phyloP scores from a whole-genome alignment of 148 eudicot genomes.

The Persicaria maculosa region DNA sequence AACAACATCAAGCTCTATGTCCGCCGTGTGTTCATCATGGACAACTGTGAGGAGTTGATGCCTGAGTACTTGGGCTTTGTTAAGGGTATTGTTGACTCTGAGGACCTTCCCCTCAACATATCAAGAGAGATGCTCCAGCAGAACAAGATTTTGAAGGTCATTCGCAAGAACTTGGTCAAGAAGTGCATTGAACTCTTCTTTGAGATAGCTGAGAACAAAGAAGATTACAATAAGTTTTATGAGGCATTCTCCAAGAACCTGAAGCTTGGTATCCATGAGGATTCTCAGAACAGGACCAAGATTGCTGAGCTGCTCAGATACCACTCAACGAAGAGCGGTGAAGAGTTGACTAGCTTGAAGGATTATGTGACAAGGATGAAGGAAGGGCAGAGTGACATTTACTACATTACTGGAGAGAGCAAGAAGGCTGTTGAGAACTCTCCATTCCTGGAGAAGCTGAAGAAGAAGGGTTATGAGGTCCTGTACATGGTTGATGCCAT shows the following conservation, averaged over 20 bases:
- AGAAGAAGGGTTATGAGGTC: conserved; percentile 24
- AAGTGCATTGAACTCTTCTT: conserved; percentile 25
- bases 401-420: conserved; percentile 21
- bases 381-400: conserved; percentile 24
- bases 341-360: conserved; percentile 26
- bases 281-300: conserved; percentile 25
- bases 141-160: conserved; percentile 26
- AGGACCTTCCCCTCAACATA: conserved; percentile 24
- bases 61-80: conserved; percentile 24
- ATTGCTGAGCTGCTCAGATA: conserved; percentile 24
- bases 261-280: conserved; percentile 25
- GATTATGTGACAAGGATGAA: conserved; percentile 28
- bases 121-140: conserved; percentile 28
- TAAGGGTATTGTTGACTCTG: conserved; percentile 25
- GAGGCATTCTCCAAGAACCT: conserved; percentile 22
- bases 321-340: conserved; percentile 23
- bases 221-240: conserved; percentile 22
- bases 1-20: conserved; percentile 86
- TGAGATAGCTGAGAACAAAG: conserved; percentile 28
- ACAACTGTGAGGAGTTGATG: conserved; percentile 23
- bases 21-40: conserved; percentile 34
- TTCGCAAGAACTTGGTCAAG: conserved; percentile 26
- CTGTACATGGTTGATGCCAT: conserved; percentile 27
- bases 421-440: conserved; percentile 27
- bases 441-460: conserved; percentile 25